Percentiles rank a stretch among this genome's conserved stretches.
These are phyloP conservation scores for Paracorniculantispora psalliotae DNA, from an alignment of 2,329 filamentous ascomycete species.

Conservation along the genomic window DNA sequence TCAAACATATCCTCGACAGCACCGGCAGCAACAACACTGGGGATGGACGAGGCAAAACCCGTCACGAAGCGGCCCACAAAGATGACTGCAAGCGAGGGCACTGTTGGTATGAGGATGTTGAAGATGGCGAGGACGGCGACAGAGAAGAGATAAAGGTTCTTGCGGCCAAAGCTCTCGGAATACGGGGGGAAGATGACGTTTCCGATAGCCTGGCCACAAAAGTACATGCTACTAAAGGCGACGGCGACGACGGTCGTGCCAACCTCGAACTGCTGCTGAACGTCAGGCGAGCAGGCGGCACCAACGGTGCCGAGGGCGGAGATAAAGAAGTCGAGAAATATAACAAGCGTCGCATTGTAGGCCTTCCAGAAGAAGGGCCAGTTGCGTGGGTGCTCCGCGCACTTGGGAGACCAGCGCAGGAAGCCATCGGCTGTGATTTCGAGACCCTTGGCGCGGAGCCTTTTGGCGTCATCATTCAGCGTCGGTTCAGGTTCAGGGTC, in stretches of 20 bases:
- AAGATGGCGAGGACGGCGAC: slow-evolving; percentile 1
- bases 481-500: background rate
- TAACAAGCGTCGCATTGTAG: slow-evolving; percentile 1
- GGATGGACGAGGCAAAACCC: background rate
- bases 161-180: background rate
- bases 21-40: background rate
- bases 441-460: background rate
- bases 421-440: background rate
- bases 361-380: slow-evolving; percentile 1
- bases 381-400: background rate
- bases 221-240: slow-evolving; percentile 2
- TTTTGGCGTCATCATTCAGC: background rate
- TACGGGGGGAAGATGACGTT: background rate
- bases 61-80: slow-evolving; percentile 1
- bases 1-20: slow-evolving; percentile 2
- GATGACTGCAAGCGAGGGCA: background rate
- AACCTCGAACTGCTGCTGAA: background rate
- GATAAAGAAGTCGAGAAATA: slow-evolving; percentile 4
- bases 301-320: slow-evolving; percentile 1
- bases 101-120: background rate
- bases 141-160: slow-evolving; percentile 2
- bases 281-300: background rate
- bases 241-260: background rate
- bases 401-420: slow-evolving; percentile 1
- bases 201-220: background rate